Conservation (phyloP, 225 moss, liverwort and hornwort genomes). For the Polytrichum formosum region DNA sequence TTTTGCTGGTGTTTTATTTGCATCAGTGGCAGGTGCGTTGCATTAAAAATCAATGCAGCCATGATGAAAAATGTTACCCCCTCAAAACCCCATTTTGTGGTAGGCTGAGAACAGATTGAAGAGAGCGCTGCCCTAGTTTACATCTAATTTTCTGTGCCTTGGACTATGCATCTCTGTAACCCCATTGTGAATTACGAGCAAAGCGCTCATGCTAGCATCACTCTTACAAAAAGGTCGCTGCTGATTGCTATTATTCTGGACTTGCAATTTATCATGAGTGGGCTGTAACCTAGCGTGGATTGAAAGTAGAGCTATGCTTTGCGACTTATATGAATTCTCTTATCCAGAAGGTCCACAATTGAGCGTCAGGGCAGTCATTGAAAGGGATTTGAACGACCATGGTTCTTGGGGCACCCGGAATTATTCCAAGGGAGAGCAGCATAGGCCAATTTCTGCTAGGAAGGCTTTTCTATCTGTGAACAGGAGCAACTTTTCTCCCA, state of each 20-base stretch:
- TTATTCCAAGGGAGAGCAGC: constrained; percentile 25
- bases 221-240: too few relatives aligned
- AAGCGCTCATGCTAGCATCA: too few relatives aligned
- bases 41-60: not conserved
- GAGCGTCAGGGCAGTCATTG: constrained; percentile 25
- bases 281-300: too few relatives aligned
- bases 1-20: constrained; percentile 38
- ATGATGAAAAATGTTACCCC: too few relatives aligned
- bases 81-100: too few relatives aligned
- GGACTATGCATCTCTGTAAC: too few relatives aligned
- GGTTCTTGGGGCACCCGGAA: constrained; percentile 25
- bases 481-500: constrained; percentile 15
- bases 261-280: too few relatives aligned
- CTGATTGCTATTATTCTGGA: too few relatives aligned
- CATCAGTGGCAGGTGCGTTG: constrained; percentile 39
- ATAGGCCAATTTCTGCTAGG: constrained; percentile 24
- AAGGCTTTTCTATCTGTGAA: constrained; percentile 24
- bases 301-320: not conserved
- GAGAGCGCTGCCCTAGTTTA: too few relatives aligned
- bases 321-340: constrained; percentile 1
- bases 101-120: too few relatives aligned
- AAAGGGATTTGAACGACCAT: constrained; percentile 32
- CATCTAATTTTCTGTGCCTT: too few relatives aligned
- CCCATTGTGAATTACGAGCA: too few relatives aligned
- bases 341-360: constrained; percentile 30